phyloP scores from a whole-genome alignment of 2,329 filamentous ascomycete species.

The Trichoderma sp. region DNA sequence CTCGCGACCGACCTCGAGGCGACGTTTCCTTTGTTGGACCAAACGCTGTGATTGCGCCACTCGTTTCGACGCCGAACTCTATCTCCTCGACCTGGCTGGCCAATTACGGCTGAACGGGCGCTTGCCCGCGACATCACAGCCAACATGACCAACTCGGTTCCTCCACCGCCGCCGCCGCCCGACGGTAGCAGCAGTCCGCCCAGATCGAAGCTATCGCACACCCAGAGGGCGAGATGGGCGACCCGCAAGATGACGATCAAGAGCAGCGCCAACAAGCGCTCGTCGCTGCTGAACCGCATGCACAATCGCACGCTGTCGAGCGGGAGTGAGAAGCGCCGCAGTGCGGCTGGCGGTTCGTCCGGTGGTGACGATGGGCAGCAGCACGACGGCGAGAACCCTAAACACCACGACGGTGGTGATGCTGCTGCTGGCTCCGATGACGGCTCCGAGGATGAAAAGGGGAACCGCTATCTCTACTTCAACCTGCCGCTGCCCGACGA shows the following conservation, averaged over 20 bases:
- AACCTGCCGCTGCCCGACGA: constrained; percentile 77
- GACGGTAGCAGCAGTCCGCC: constrained; percentile 29
- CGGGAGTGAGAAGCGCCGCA: constrained; percentile 70
- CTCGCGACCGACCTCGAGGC: constrained; percentile 14
- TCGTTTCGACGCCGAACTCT: constrained; percentile 11
- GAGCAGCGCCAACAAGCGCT: constrained; percentile 76
- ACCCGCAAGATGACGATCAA: constrained; percentile 82
- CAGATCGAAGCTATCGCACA: constrained; percentile 40
- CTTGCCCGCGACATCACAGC: constrained; percentile 42
- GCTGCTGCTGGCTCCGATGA: constrained; percentile 43
- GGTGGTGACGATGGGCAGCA: constrained; percentile 35
- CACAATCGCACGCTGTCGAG: constrained; percentile 60
- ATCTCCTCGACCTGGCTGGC: constrained; percentile 41
- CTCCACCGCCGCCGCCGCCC: constrained; percentile 19
- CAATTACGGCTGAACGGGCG: constrained; percentile 44
- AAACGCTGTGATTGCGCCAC: constrained; percentile 5
- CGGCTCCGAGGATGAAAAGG: constrained; percentile 44
- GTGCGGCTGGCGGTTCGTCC: constrained; percentile 37
- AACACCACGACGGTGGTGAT: constrained; percentile 31
- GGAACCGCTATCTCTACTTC: constrained; percentile 73
- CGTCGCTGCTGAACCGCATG: constrained; percentile 77
- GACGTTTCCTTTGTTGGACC: background rate
- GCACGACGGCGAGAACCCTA: constrained; percentile 32
- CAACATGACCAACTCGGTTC: constrained; percentile 39
- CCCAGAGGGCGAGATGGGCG: constrained; percentile 89